Conservation (phyloP, 2,329 filamentous ascomycete species). For the Fusarium oxysporum region DNA sequence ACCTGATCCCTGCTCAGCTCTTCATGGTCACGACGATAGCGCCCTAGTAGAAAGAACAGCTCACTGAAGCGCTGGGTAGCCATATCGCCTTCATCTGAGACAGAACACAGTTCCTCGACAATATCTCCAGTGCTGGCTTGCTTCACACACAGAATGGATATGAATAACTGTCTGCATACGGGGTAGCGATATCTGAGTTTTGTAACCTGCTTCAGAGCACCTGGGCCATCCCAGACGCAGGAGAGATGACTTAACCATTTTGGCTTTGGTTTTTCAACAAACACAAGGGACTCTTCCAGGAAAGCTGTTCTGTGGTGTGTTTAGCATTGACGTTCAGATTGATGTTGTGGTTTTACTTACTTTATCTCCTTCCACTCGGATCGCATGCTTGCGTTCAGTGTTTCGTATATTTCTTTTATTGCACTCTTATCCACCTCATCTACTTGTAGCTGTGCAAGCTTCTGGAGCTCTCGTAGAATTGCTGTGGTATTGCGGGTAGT, state of each 20-base stretch:
- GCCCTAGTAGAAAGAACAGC: neutral
- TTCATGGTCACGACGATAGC: neutral
- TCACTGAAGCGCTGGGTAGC: accelerated
- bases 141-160: neutral
- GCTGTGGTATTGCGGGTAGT: neutral
- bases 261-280: neutral
- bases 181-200: neutral
- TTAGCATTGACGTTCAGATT: neutral
- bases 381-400: neutral
- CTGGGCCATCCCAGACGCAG: neutral
- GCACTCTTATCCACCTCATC: neutral
- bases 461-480: neutral
- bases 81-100: neutral
- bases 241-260: neutral
- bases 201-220: neutral
- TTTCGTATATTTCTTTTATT: neutral
- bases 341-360: neutral
- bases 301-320: neutral
- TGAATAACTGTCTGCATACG: neutral
- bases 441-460: neutral
- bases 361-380: neutral
- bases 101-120: neutral
- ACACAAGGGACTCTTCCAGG: neutral
- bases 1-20: neutral
- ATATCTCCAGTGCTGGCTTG: neutral